phyloP scores from a whole-genome alignment of 208 protist species.

The Leishmania martiniquensis region DNA sequence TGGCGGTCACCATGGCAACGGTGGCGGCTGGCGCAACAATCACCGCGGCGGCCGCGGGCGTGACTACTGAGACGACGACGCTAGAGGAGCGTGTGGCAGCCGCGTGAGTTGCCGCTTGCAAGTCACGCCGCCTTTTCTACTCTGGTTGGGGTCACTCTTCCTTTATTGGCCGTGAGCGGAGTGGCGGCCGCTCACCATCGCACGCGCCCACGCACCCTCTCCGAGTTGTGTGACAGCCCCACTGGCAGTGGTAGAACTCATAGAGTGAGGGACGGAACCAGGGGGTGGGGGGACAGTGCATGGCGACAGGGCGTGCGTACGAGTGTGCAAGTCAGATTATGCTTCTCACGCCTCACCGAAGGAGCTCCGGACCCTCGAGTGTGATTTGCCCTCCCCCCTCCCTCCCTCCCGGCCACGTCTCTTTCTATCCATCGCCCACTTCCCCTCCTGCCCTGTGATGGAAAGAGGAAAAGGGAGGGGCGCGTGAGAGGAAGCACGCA shows the following conservation, averaged over 20 bases:
- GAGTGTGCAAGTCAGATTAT: neutral
- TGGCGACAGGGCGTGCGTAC: neutral
- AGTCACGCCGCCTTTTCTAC: constrained; percentile 7
- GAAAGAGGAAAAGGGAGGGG: neutral
- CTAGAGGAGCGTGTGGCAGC: neutral
- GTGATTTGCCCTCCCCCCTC: neutral
- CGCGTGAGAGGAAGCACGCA: neutral
- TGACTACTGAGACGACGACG: constrained; percentile 21
- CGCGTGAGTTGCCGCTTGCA: neutral
- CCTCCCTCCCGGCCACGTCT: neutral
- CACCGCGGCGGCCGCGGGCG: constrained; percentile 21
- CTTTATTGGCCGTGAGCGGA: neutral
- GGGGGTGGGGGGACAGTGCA: neutral
- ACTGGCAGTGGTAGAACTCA: neutral
- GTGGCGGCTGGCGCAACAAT: constrained; percentile 34
- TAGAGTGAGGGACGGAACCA: neutral
- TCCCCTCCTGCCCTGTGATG: too few relatives aligned
- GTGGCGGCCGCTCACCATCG: neutral
- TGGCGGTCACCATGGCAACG: constrained; percentile 19
- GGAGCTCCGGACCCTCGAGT: neutral
- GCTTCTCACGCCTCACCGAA: neutral
- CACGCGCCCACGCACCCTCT: neutral
- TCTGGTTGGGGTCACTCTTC: neutral
- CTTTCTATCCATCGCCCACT: neutral
- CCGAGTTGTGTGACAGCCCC: neutral